Conservation (phyloP, 768 basidiomycete genomes). For the Tylopilus balloui region DNA sequence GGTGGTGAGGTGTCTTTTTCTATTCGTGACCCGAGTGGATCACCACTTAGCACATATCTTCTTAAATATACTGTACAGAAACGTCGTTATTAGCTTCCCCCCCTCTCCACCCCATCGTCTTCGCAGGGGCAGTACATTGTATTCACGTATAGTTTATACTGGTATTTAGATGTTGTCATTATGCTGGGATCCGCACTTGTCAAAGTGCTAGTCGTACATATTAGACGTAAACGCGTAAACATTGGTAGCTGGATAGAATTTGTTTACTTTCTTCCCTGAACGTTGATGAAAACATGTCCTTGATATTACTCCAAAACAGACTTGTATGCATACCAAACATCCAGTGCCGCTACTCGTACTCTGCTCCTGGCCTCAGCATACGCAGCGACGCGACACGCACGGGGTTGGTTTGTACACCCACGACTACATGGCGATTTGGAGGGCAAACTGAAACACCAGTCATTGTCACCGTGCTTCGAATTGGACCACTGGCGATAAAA, state of each 20-base stretch:
- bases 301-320: background rate
- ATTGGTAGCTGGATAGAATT: background rate
- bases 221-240: background rate
- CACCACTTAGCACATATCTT: background rate
- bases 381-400: background rate
- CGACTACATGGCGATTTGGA: background rate
- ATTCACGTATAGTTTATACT: conserved; percentile 20
- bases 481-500: conserved; percentile 28
- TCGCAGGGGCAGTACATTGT: conserved; percentile 8
- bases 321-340: background rate
- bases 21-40: background rate
- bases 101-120: background rate
- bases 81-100: background rate
- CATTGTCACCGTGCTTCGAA: conserved; percentile 29
- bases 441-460: background rate
- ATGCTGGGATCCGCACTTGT: background rate
- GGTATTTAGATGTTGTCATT: conserved; percentile 10
- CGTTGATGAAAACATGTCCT: background rate
- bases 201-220: background rate
- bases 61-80: conserved; percentile 10
- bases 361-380: background rate
- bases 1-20: conserved; percentile 35
- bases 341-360: background rate
- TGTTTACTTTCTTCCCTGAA: too few relatives aligned
- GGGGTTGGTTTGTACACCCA: background rate